Conservation (phyloP, 1,284 basidiomycete genomes). For the Prillingera fragicola region DNA sequence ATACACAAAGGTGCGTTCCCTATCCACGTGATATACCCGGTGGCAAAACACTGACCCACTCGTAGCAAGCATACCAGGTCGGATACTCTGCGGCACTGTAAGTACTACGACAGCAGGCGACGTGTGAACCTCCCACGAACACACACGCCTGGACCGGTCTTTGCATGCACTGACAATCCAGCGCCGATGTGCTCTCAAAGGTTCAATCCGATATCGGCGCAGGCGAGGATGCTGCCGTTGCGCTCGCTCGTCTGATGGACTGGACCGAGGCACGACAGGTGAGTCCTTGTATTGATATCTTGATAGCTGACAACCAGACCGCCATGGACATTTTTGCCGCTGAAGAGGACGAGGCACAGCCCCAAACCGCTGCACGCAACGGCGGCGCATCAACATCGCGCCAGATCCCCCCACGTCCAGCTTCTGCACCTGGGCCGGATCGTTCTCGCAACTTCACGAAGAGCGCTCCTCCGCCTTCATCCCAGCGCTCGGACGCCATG, state of each 20-base stretch:
- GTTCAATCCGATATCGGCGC: conserved; percentile 41
- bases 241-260: conserved; percentile 47
- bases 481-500: conserved; percentile 8
- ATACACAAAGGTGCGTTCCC: conserved; percentile 44
- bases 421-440: conserved; percentile 21
- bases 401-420: conserved; percentile 13
- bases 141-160: not conserved
- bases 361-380: conserved; percentile 5
- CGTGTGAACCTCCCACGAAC: not conserved
- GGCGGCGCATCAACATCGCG: conserved; percentile 1
- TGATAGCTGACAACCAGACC: conserved; percentile 19
- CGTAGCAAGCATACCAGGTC: conserved; percentile 47
- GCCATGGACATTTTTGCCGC: conserved; percentile 41
- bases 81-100: conserved; percentile 47
- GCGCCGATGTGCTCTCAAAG: conserved; percentile 42
- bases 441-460: conserved; percentile 2
- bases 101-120: conserved; percentile 16
- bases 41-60: not conserved
- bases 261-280: conserved; percentile 49
- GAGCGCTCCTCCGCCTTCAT: conserved; percentile 2
- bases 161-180: conserved; percentile 7
- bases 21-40: not conserved
- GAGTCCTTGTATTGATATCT: not conserved
- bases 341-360: conserved; percentile 35
- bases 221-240: conserved; percentile 40